phyloP scores from a whole-genome alignment of 2,329 filamentous ascomycete species.

The Aspergillus sojae region DNA sequence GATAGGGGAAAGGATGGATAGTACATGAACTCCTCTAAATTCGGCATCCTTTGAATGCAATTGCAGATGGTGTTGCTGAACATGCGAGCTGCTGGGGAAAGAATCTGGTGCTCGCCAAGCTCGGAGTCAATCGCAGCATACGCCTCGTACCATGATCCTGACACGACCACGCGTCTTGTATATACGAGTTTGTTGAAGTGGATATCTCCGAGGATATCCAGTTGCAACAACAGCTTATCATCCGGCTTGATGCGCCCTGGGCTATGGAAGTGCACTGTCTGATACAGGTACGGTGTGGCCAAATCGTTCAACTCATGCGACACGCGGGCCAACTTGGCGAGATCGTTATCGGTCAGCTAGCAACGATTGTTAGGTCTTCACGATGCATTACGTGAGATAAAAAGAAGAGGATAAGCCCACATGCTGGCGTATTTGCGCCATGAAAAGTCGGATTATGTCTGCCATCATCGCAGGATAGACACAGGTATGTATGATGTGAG shows the following conservation, averaged over 20 bases:
- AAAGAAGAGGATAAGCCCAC: background rate
- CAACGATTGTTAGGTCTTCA: background rate
- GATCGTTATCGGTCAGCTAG: background rate
- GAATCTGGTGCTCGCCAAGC: background rate
- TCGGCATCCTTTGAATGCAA: background rate
- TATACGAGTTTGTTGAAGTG: background rate
- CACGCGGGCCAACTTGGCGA: background rate
- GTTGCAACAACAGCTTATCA: background rate
- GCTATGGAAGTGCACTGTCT: background rate
- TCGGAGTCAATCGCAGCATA: background rate
- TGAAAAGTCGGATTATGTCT: background rate
- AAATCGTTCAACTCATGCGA: background rate
- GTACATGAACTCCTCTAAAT: conserved; percentile 2
- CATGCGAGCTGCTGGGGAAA: background rate
- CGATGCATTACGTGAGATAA: too few species aligned
- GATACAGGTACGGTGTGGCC: background rate
- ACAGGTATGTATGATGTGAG: too few species aligned
- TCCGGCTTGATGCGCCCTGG: background rate
- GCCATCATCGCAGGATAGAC: background rate
- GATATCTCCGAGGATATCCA: background rate
- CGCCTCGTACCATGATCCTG: background rate
- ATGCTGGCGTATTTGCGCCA: background rate
- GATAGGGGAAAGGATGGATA: background rate
- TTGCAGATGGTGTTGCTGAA: background rate
- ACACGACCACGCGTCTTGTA: background rate